phyloP scores from a whole-genome alignment of 768 basidiomycete species.

The Lactifluus rugatus region DNA sequence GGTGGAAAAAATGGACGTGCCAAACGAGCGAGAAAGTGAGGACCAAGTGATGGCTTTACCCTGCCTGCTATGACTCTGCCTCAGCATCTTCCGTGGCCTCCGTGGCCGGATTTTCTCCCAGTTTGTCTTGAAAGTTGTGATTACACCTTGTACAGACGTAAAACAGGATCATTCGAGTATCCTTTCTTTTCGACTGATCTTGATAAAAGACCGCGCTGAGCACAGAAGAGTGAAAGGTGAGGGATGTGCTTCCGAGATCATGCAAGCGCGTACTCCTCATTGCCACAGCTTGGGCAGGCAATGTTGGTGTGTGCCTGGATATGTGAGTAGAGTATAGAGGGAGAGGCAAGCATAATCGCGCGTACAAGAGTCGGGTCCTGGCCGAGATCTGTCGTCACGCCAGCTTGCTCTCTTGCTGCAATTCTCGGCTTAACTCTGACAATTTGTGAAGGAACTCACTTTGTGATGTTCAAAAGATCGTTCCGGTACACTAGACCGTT shows the following conservation, averaged over 20 bases:
- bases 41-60: not conserved
- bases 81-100: conserved; percentile 24
- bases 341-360: not conserved
- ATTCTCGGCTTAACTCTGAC: conserved; percentile 5
- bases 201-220: conserved; percentile 86
- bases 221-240: conserved; percentile 2
- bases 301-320: conserved; percentile 74
- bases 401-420: conserved; percentile 72
- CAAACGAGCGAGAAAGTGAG: not conserved
- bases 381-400: conserved; percentile 81
- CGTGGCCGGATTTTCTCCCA: conserved; percentile 35
- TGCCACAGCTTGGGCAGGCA: conserved; percentile 69
- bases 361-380: conserved; percentile 81
- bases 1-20: not conserved
- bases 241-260: not conserved
- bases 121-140: conserved; percentile 57
- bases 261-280: conserved; percentile 51
- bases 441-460: conserved; percentile 38
- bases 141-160: conserved; percentile 83
- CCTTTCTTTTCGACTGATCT: conserved; percentile 94
- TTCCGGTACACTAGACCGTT: conserved; percentile 91
- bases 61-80: not conserved
- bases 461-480: conserved; percentile 86
- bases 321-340: not conserved
- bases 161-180: conserved; percentile 91